Percentiles rank a stretch among this genome's conserved stretches.
Conservation (phyloP, 2,329 filamentous ascomycete genomes). For the Septoria linicola region DNA sequence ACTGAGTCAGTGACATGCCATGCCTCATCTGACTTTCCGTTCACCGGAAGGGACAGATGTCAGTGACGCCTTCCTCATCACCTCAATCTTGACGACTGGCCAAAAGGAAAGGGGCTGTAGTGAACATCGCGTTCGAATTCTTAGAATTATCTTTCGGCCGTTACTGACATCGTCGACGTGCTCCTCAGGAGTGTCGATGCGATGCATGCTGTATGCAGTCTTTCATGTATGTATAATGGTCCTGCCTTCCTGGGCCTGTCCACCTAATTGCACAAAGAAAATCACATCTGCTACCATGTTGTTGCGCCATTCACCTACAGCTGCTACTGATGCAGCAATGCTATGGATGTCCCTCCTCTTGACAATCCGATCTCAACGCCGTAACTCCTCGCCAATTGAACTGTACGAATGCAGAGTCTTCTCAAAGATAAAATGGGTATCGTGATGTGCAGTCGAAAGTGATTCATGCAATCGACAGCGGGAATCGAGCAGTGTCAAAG, state of each 20-base stretch:
- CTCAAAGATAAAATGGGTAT: slow-evolving; percentile 6
- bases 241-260: background rate
- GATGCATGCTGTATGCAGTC: background rate
- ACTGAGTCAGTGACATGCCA: too few species aligned
- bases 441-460: background rate
- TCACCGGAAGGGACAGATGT: background rate
- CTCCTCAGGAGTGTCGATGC: background rate
- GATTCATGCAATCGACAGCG: background rate
- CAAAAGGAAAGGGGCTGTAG: background rate
- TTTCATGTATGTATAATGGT: background rate
- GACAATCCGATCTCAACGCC: background rate
- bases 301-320: background rate
- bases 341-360: background rate
- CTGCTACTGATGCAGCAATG: background rate
- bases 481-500: background rate
- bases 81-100: background rate
- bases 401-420: slow-evolving; percentile 2
- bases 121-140: background rate
- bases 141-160: slow-evolving; percentile 3
- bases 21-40: slow-evolving; percentile 3
- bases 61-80: background rate
- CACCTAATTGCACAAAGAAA: background rate
- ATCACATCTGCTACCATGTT: background rate
- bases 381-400: slow-evolving; percentile 13
- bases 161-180: background rate